phyloP scores from a whole-genome alignment of 2,329 filamentous ascomycete species.

The Fusarium citri region DNA sequence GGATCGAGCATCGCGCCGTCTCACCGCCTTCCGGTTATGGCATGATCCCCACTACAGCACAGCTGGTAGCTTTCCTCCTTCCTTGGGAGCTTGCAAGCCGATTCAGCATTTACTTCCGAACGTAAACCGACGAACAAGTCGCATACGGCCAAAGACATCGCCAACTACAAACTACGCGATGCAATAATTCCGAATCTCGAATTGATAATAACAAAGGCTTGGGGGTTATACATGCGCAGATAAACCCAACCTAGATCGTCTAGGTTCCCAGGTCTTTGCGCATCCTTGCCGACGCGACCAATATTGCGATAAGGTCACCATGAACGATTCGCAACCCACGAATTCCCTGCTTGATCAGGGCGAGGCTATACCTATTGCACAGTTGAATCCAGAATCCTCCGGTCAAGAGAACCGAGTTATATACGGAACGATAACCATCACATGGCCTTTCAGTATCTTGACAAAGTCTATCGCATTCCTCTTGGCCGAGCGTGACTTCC shows the following conservation, averaged over 20 bases:
- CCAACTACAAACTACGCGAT: constrained; percentile 14
- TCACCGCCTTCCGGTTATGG: constrained; percentile 41
- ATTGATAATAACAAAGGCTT: background rate
- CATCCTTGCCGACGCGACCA: constrained; percentile 31
- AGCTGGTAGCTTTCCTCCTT: constrained; percentile 24
- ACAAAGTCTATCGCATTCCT: constrained; percentile 80
- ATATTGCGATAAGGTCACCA: constrained; percentile 34
- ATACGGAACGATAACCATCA: constrained; percentile 81
- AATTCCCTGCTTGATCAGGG: constrained; percentile 45
- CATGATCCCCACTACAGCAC: constrained; percentile 33
- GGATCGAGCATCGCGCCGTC: background rate
- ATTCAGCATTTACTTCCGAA: constrained; percentile 21
- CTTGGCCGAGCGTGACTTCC: constrained; percentile 86
- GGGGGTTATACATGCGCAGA: constrained; percentile 15
- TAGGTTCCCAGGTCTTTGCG: constrained; percentile 23
- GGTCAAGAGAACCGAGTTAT: constrained; percentile 61
- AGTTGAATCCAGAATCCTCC: constrained; percentile 62
- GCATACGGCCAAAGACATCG: constrained; percentile 11
- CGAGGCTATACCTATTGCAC: constrained; percentile 64
- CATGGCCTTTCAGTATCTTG: constrained; percentile 91
- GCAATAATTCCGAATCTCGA: background rate
- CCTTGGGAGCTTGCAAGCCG: constrained; percentile 26
- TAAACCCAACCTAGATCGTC: constrained; percentile 5
- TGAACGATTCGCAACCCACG: constrained; percentile 42
- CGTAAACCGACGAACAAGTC: constrained; percentile 10